Percentiles rank a stretch among this genome's conserved stretches.
Evolutionary conservation across 257 asterid genomes (phyloP).

Genomic region (Thymus mandschuricus): DNA sequence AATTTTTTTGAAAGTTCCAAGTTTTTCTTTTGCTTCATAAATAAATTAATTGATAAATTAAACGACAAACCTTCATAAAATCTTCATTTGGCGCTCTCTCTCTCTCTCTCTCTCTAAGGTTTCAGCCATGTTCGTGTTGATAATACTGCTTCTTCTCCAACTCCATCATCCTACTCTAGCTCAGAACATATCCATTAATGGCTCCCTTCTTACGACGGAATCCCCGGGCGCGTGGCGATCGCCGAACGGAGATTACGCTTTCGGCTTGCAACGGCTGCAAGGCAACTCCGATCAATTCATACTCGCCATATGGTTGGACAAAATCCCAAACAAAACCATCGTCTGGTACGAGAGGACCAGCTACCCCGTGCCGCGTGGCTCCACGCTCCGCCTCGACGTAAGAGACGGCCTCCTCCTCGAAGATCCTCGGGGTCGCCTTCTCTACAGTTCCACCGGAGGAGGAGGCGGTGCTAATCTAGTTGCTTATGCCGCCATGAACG

Average conservation of each 20-base stretch:
- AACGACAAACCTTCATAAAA: too few species aligned
- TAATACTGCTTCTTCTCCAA: too few species aligned
- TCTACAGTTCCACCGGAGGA: slow-evolving; percentile 28
- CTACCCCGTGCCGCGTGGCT: slow-evolving; percentile 45
- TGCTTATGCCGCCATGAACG: slow-evolving; percentile 45
- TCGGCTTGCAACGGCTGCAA: slow-evolving; percentile 51
- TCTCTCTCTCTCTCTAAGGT: too few species aligned
- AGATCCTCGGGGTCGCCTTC: slow-evolving; percentile 31
- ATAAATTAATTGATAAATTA: too few species aligned
- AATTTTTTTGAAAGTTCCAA: too few species aligned
- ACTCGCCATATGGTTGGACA: slow-evolving; percentile 57
- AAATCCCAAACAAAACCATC: slow-evolving; percentile 47
- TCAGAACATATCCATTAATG: too few species aligned
- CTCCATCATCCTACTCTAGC: too few species aligned
- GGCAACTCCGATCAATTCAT: slow-evolving; percentile 29
- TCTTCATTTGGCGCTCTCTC: too few species aligned
- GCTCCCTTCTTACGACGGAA: too few species aligned
- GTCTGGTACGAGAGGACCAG: slow-evolving; percentile 49
- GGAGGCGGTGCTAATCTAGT: slow-evolving; percentile 22
- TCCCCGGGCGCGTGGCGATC: too few species aligned
- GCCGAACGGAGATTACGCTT: slow-evolving; percentile 48
- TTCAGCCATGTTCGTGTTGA: too few species aligned
- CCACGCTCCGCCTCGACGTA: slow-evolving; percentile 38
- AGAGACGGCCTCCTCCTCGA: slow-evolving; percentile 46
- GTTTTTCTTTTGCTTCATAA: too few species aligned